phyloP scores from a whole-genome alignment of 768 basidiomycete genomes.

The Leccinum imitatum region DNA sequence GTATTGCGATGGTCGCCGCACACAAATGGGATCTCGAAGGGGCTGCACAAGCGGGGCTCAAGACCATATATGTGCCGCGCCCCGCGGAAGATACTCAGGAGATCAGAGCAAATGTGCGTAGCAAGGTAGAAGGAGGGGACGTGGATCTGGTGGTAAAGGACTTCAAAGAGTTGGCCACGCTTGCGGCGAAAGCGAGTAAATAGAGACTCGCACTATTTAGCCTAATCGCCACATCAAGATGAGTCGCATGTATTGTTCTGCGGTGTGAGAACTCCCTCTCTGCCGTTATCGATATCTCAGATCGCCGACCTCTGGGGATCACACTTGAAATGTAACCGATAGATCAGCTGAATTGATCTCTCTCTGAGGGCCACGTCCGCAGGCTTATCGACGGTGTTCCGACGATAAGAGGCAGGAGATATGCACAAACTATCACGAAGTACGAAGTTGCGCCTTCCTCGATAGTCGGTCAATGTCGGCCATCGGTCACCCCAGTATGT shows the following conservation, averaged over 20 bases:
- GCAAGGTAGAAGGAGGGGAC: constrained; percentile 53
- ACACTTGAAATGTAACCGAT: not conserved
- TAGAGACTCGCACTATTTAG: not conserved
- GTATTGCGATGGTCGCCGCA: constrained; percentile 64
- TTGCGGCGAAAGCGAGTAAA: constrained; percentile 18
- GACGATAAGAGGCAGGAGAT: too few species aligned
- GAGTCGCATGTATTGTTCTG: not conserved
- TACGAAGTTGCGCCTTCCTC: not conserved
- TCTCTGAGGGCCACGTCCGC: too few species aligned
- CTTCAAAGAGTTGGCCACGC: constrained; percentile 47
- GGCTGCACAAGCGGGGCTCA: constrained; percentile 52
- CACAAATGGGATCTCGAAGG: constrained; percentile 58
- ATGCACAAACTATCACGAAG: too few species aligned
- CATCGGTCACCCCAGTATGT: not conserved
- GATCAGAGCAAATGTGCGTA: constrained; percentile 33
- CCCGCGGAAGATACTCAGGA: constrained; percentile 42
- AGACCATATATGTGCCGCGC: constrained; percentile 58
- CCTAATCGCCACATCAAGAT: not conserved
- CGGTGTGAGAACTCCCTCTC: not conserved
- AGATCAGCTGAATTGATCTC: too few species aligned
- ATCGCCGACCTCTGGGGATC: not conserved
- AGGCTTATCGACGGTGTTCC: too few species aligned
- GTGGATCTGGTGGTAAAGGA: constrained; percentile 57
- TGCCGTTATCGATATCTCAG: not conserved
- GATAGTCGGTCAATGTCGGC: not conserved